Evolutionary conservation across 257 asterid genomes (phyloP), one percentile per base, ranked within the genome.

Genomic region (Solanum rostratum): DNA sequence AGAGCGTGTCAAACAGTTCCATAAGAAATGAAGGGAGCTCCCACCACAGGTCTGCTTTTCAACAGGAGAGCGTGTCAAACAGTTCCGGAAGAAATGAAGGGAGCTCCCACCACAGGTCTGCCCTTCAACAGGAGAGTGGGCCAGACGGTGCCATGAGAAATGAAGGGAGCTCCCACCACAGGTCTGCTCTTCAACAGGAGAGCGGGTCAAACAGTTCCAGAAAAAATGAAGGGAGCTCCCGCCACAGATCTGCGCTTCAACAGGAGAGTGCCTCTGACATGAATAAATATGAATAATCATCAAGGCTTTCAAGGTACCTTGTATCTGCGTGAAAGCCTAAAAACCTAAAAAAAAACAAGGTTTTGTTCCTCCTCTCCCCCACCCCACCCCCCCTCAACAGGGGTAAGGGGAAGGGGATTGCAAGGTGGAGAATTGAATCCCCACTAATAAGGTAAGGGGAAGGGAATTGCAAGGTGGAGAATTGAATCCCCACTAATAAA

Each of bases 21-120:
- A 89, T 79, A 88, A 91, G 86, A 86, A 87, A 87, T 30, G 88
- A 87, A 18, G 88, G 88, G 71, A 60, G 89, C 74, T 79, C 92
- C 84, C 85, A 87, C 80, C 86, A 76, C n/a, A n/a, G n/a, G n/a
- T n/a, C n/a, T n/a, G n/a, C n/a, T n/a, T n/a, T n/a, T n/a, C n/a
- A n/a, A n/a, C n/a, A n/a, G n/a, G n/a, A n/a, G n/a, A n/a, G n/a
- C n/a, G n/a, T n/a, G n/a, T n/a, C n/a, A n/a, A n/a, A n/a, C n/a
- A n/a, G n/a, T n/a, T n/a, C 92, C 83, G 87, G 74, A 88, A 91
- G 85, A 86, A 86, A 87, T 29, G 89, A 88, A 19, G 88, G 89
- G 71, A 65, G 89, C 81, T 80, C 92, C 85, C 85, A 83, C 79
- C 37, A 33, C 37, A 33, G 3, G 37, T 3, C 37, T 33, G 37